Evolutionary conservation across 2,329 filamentous ascomycete species (phyloP).

Genomic region (Dactylonectria macrodidyma): DNA sequence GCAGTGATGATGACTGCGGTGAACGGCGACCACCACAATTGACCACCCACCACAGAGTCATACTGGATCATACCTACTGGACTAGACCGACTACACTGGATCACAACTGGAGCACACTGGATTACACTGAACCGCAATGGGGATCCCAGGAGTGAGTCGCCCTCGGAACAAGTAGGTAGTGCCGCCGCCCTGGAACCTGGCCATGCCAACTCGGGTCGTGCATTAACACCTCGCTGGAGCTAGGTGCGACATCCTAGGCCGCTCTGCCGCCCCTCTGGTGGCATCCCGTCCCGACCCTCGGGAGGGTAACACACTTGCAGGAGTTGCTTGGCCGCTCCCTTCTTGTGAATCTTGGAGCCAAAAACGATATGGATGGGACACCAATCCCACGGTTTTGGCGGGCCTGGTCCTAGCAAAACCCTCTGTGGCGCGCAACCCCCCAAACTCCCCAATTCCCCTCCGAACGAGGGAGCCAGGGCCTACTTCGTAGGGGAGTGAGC

Average conservation of each 20-base stretch:
- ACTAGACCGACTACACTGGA: too few relatives aligned
- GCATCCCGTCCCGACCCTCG: slow-evolving; percentile 38
- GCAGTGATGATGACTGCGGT: slow-evolving; percentile 29
- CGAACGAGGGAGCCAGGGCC: slow-evolving; percentile 39
- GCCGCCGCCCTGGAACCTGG: slow-evolving; percentile 41
- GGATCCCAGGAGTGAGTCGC: slow-evolving; percentile 27
- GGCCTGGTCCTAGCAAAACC: slow-evolving; percentile 33
- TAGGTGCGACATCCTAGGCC: slow-evolving; percentile 39
- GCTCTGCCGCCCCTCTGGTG: slow-evolving; percentile 33
- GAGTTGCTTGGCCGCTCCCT: slow-evolving; percentile 2
- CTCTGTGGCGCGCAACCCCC: slow-evolving; percentile 25
- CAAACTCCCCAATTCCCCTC: slow-evolving; percentile 10
- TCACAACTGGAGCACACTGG: too few relatives aligned
- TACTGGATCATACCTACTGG: too few relatives aligned
- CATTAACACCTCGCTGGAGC: slow-evolving; percentile 44
- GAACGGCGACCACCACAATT: slow-evolving; percentile 27
- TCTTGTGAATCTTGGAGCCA: neutral
- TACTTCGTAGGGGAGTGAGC: too few relatives aligned
- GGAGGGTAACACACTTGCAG: slow-evolving; percentile 17
- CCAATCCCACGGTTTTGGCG: slow-evolving; percentile 41
- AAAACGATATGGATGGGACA: slow-evolving; percentile 27
- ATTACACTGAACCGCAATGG: slow-evolving; percentile 20
- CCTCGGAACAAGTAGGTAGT: neutral
- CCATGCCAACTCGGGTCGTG: slow-evolving; percentile 38
- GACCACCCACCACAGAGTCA: too few relatives aligned